Evolutionary conservation across 2,329 filamentous ascomycete species (phyloP), one percentile per base, ranked within the genome.

Genomic region (Harringtonia aguacate): DNA sequence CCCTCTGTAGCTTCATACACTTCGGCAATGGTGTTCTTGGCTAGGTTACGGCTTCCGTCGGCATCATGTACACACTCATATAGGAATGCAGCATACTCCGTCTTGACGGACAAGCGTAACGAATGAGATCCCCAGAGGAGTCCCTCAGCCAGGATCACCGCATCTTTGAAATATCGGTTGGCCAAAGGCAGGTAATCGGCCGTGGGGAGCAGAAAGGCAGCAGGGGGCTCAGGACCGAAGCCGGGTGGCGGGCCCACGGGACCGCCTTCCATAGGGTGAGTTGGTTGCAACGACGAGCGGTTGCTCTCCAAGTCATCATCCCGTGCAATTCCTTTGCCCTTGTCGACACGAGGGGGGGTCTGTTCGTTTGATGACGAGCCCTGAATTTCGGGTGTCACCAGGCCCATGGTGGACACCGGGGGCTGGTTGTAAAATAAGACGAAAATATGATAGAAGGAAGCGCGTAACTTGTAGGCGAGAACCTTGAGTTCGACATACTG

Each of bases 401-500:
- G 66, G 18, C 72, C 72, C 56, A 77, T 72, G 30, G 72, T 68
- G 36, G 80, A 81, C 45, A 95, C 76, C 0, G 83, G 73, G 1
- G 90, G 90, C 43, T 86, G 79, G 63, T 95, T 95, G 67, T 95
- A 87, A 58, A 95, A 97, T 13, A 97, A 75, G 43, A 94, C 92
- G 61, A 95, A 95, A 52, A 98, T 87, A 65, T 98, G 90, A 55
- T 94, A 92, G 59, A 97, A 94, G 18, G 87, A 94, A 15, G 92
- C 92, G 48, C 87, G 81, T 14, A 98, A 73, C 63, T 97, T 98
- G 60, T 87, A 86, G 18, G 86, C 82, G 50, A 98, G 73, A 36
- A 97, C 89, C 57, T 88, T 89, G 46, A 95, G 78, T 61, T 94
- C 89, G 56, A 71, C 79, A 63, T 80, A 86, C 56, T 77, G 82